Evolutionary conservation across 176 grass and related monocot genomes (phyloP).

Genomic region (Oryza glaberrima): DNA sequence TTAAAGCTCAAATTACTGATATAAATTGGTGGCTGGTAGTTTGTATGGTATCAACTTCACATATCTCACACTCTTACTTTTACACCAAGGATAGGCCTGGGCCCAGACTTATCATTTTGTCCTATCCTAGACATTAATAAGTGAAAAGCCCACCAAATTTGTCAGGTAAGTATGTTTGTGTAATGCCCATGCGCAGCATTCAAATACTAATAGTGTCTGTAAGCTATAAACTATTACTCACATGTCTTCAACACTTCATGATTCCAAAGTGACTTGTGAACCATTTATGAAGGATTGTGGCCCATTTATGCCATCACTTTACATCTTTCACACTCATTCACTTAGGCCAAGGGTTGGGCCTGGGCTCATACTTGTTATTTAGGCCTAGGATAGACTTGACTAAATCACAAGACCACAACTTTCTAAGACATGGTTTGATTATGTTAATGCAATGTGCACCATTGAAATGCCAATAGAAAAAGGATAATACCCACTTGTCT

Average conservation of each 20-base stretch:
- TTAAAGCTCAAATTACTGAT: not conserved
- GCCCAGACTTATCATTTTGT: not conserved
- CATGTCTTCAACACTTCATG: not conserved
- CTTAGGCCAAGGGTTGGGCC: not conserved
- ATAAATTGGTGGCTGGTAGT: not conserved
- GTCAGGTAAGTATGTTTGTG: not conserved
- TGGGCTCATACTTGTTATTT: not conserved
- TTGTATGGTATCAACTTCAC: not conserved
- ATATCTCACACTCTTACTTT: not conserved
- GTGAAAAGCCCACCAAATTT: not conserved
- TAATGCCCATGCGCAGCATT: not conserved
- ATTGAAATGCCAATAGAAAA: not conserved
- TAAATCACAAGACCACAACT: not conserved
- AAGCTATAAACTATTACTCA: not conserved
- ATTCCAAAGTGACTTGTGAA: not conserved
- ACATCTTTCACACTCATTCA: not conserved
- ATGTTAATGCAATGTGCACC: not conserved
- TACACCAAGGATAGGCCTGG: not conserved
- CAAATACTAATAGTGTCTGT: not conserved
- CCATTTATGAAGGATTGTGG: conserved; percentile 46
- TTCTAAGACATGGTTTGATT: not conserved
- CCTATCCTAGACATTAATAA: not conserved
- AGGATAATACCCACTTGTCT: not conserved
- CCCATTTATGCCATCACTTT: not conserved
- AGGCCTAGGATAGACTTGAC: not conserved